Evolutionary conservation across 129 eudicot species (phyloP).

Genomic region (Tanacetum coccineum): DNA sequence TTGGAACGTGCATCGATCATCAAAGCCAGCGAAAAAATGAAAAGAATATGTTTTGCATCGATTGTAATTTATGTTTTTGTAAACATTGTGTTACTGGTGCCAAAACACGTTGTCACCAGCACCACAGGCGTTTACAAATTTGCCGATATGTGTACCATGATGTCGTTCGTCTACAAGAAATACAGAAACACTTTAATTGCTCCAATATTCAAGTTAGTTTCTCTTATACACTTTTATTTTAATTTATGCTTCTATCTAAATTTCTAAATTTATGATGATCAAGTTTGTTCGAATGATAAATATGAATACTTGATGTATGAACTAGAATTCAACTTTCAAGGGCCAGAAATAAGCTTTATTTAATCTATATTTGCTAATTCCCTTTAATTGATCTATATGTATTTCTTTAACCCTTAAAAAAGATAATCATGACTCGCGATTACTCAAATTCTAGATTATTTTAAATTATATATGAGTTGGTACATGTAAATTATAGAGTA

Average conservation of each 20-base stretch:
- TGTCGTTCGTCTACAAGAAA: constrained; percentile 71
- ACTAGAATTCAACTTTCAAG: background rate
- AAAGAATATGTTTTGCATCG: constrained; percentile 65
- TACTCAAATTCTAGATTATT: background rate
- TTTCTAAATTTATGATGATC: background rate
- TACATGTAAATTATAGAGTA: no score
- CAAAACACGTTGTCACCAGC: constrained; percentile 35
- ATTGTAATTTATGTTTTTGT: constrained; percentile 53
- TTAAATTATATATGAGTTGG: background rate
- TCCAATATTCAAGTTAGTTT: constrained; percentile 60
- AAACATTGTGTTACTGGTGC: constrained; percentile 47
- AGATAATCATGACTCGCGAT: background rate
- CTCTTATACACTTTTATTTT: background rate
- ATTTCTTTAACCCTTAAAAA: no score
- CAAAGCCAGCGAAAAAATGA: constrained; percentile 47
- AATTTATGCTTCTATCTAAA: background rate
- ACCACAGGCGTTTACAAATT: constrained; percentile 58
- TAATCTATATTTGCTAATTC: no score
- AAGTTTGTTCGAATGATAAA: background rate
- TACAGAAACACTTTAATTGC: constrained; percentile 60
- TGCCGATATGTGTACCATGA: constrained; percentile 73
- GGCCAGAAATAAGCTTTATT: background rate
- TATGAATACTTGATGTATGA: background rate
- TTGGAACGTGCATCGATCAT: constrained; percentile 49
- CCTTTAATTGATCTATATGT: no score